Conservation (phyloP, 371 early-diverging fungal species). For the Rhizopus arrhizus region DNA sequence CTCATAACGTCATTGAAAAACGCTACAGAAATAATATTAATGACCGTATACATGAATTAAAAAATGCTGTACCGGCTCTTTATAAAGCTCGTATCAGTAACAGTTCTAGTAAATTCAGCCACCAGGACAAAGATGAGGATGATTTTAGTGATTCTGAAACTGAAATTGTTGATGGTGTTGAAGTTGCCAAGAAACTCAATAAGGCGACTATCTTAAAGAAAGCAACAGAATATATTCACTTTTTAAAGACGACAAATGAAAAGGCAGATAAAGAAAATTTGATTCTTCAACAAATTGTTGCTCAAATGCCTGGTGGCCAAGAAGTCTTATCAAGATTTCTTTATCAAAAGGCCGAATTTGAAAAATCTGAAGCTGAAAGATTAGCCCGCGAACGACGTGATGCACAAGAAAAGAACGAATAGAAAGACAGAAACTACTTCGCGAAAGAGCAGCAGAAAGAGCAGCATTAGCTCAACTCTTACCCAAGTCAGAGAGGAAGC, state of each 20-base stretch:
- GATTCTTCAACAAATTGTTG: slow-evolving; percentile 48
- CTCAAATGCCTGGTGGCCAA: slow-evolving; percentile 56
- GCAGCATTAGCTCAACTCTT: slow-evolving; percentile 36
- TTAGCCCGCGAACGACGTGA: slow-evolving; percentile 30
- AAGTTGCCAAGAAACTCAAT: slow-evolving; percentile 80
- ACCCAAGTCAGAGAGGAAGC: slow-evolving; percentile 33
- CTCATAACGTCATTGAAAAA: slow-evolving; percentile 91
- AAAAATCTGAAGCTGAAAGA: slow-evolving; percentile 25
- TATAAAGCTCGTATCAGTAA: slow-evolving; percentile 45
- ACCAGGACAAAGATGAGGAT: slow-evolving; percentile 35
- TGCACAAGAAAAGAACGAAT: slow-evolving; percentile 26
- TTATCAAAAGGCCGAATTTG: slow-evolving; percentile 26
- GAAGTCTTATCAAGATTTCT: slow-evolving; percentile 34
- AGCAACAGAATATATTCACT: slow-evolving; percentile 82
- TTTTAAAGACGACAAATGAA: slow-evolving; percentile 62
- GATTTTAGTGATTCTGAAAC: slow-evolving; percentile 37
- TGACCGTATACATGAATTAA: slow-evolving; percentile 82
- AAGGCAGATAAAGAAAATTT: slow-evolving; percentile 52
- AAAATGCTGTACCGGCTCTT: slow-evolving; percentile 80
- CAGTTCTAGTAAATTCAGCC: slow-evolving; percentile 14
- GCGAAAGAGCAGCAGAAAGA: slow-evolving; percentile 37
- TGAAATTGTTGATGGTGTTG: slow-evolving; percentile 63
- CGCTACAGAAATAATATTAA: slow-evolving; percentile 91
- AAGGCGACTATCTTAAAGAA: slow-evolving; percentile 85
- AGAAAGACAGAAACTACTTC: slow-evolving; percentile 26